Percentiles rank a stretch among this genome's conserved stretches.
Evolutionary conservation across 176 grass and related monocot species (phyloP).

Genomic region (Rhynchospora pubera): DNA sequence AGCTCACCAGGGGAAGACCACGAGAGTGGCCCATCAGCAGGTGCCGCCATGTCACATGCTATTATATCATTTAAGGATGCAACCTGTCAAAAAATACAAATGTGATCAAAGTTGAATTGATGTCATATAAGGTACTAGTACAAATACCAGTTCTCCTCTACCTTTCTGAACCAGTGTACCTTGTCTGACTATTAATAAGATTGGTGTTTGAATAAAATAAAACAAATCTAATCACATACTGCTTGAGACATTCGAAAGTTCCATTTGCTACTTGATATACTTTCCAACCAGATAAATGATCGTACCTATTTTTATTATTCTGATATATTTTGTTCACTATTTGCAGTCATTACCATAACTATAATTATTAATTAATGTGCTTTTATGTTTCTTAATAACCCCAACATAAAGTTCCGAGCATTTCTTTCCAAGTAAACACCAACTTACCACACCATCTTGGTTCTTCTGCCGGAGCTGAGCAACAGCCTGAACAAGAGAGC

Average conservation of each 20-base stretch:
- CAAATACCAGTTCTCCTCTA: neutral
- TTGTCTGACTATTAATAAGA: neutral
- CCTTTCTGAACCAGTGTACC: neutral
- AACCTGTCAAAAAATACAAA: constrained; percentile 35
- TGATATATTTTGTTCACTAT: neutral
- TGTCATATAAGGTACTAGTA: neutral
- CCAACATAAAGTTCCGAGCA: neutral
- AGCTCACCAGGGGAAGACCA: constrained; percentile 69
- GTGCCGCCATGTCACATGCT: constrained; percentile 61
- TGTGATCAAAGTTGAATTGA: neutral
- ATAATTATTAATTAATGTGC: neutral
- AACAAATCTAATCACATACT: neutral
- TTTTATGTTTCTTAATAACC: neutral
- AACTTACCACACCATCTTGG: constrained; percentile 68
- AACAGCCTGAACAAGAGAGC: constrained; percentile 72
- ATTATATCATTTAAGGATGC: constrained; percentile 82
- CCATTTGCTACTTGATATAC: neutral
- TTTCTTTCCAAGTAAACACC: neutral
- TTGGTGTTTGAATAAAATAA: neutral
- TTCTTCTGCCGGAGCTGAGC: constrained; percentile 77
- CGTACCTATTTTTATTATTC: neutral
- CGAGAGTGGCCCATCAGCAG: constrained; percentile 44
- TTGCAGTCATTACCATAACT: neutral
- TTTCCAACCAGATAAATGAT: neutral
- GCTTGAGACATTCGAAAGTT: neutral